Evolutionary conservation across 2,329 filamentous ascomycete genomes (phyloP).

Genomic region (Exophiala sp.): DNA sequence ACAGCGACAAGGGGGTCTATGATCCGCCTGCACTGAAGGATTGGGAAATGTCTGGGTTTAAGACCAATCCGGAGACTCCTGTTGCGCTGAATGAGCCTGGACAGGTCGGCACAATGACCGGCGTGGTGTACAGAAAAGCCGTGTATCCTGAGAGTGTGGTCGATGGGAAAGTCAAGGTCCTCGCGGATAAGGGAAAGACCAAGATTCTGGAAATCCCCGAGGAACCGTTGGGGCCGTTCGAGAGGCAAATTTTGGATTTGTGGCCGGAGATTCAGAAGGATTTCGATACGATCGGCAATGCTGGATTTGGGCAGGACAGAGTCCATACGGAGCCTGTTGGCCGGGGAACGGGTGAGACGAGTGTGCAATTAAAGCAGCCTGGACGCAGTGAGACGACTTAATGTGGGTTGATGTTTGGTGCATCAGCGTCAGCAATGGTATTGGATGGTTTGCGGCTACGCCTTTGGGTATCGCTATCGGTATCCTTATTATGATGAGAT

Average conservation of each 20-base stretch:
- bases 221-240: slow-evolving; percentile 25
- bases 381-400: too few species aligned
- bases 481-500: too few species aligned
- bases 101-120: slow-evolving; percentile 24
- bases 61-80: slow-evolving; percentile 25
- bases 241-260: slow-evolving; percentile 20
- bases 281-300: slow-evolving; percentile 18
- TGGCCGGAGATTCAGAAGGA: slow-evolving; percentile 23
- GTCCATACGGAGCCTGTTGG: slow-evolving; percentile 5
- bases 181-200: slow-evolving; percentile 7
- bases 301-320: slow-evolving; percentile 7
- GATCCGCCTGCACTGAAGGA: slow-evolving; percentile 39
- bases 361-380: too few species aligned
- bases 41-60: slow-evolving; percentile 21
- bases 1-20: slow-evolving; percentile 51
- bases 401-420: too few species aligned
- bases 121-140: slow-evolving; percentile 26
- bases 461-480: too few species aligned
- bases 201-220: slow-evolving; percentile 20
- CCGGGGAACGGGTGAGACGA: too few species aligned
- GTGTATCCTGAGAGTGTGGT: slow-evolving; percentile 3
- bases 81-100: slow-evolving; percentile 21
- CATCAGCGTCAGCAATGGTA: too few species aligned
- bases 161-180: slow-evolving; percentile 6
- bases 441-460: too few species aligned